A percentile compares a stretch with the other conserved stretches of the same genome.
Evolutionary conservation across 441 rosid species (phyloP).

Genomic region (Flueggea neowawraea): DNA sequence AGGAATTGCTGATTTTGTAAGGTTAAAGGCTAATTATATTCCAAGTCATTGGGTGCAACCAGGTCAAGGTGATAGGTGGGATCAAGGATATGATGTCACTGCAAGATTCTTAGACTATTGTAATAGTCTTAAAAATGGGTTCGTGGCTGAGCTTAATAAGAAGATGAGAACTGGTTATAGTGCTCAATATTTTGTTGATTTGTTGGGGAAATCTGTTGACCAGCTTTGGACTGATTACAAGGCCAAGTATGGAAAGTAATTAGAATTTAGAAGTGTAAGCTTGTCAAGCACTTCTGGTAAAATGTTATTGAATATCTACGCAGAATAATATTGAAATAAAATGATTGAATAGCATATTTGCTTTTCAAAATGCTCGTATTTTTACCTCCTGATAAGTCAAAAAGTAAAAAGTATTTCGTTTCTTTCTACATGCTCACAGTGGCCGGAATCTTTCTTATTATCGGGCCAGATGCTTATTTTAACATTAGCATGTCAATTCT

Average conservation of each 20-base stretch:
- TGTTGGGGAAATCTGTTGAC: slow-evolving; percentile 34
- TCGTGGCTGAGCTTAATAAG: slow-evolving; percentile 47
- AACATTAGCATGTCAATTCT: too few relatives aligned
- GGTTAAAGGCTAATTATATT: slow-evolving; percentile 34
- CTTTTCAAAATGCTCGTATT: too few relatives aligned
- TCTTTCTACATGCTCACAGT: too few relatives aligned
- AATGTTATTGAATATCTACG: too few relatives aligned
- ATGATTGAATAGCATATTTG: too few relatives aligned
- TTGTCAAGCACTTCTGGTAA: too few relatives aligned
- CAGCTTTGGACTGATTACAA: slow-evolving; percentile 49
- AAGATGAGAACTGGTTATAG: slow-evolving; percentile 38
- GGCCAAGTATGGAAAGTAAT: slow-evolving; percentile 17
- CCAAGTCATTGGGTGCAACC: slow-evolving; percentile 40
- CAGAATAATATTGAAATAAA: too few relatives aligned
- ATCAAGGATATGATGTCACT: slow-evolving; percentile 47
- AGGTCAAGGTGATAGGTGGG: slow-evolving; percentile 49
- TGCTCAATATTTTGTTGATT: slow-evolving; percentile 29
- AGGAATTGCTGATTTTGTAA: slow-evolving; percentile 46
- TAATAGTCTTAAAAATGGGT: slow-evolving; percentile 28
- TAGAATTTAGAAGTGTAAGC: too few relatives aligned
- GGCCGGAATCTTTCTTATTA: too few relatives aligned
- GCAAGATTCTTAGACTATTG: slow-evolving; percentile 47
- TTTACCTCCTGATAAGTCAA: too few relatives aligned
- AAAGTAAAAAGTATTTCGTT: too few relatives aligned
- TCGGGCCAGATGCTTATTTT: too few relatives aligned